Conservation (phyloP, 164 flowering plant species). For the Cinnamomum chago region DNA sequence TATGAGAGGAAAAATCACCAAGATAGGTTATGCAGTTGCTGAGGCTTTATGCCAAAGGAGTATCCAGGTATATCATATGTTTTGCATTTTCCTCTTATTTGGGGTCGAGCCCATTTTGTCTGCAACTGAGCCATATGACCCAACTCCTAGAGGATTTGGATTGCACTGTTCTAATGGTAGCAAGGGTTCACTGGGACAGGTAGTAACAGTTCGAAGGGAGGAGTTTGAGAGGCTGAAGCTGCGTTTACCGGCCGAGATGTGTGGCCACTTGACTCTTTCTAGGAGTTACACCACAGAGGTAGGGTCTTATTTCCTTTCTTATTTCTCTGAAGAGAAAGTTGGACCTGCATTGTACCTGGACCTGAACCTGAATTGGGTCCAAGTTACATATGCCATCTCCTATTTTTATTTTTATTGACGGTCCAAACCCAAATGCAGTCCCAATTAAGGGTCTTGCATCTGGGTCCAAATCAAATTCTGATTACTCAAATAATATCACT, state of each 20-base stretch:
- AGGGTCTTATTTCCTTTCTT: neutral
- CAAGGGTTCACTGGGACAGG: slow-evolving; percentile 18
- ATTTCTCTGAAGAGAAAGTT: neutral
- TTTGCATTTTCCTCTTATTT: too few relatives aligned
- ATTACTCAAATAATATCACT: too few relatives aligned
- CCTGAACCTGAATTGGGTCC: neutral
- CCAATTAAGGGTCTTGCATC: too few relatives aligned
- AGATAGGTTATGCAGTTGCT: slow-evolving; percentile 40
- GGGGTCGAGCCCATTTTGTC: too few relatives aligned
- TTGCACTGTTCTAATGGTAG: too few relatives aligned
- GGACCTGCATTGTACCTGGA: too few relatives aligned
- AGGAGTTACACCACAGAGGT: slow-evolving; percentile 25
- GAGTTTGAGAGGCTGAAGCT: slow-evolving; percentile 26
- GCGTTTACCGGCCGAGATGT: slow-evolving; percentile 7
- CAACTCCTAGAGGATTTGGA: too few relatives aligned
- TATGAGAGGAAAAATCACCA: slow-evolving; percentile 41
- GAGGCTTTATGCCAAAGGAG: slow-evolving; percentile 43
- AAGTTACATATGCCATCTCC: neutral
- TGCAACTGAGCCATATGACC: too few relatives aligned
- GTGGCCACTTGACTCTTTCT: slow-evolving; percentile 24
- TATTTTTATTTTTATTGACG: neutral
- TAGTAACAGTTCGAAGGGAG: slow-evolving; percentile 17
- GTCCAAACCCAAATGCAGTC: too few relatives aligned
- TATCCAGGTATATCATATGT: slow-evolving; percentile 33
- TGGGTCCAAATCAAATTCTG: too few relatives aligned